Conservation (phyloP, 441 rosid species). For the Euphorbia celastroides region DNA sequence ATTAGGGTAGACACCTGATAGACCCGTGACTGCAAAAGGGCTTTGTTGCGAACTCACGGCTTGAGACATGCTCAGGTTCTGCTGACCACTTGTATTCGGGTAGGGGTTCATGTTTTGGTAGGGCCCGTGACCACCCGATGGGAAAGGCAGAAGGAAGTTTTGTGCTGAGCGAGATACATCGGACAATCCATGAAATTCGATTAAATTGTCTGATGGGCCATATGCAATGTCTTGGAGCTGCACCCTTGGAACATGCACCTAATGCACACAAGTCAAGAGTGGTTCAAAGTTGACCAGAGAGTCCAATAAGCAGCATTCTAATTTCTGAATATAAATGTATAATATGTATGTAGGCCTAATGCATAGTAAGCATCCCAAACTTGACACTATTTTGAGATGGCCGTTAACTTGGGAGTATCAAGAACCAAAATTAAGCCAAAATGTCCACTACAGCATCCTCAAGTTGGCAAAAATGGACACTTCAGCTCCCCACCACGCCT, state of each 20-base stretch:
- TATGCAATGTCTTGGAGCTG: conserved; percentile 29
- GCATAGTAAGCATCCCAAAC: too few species aligned
- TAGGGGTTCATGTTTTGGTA: conserved; percentile 19
- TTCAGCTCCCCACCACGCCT: too few species aligned
- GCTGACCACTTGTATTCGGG: conserved; percentile 11
- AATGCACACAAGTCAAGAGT: conserved; percentile 11
- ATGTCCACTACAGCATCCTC: too few species aligned
- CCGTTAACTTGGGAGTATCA: too few species aligned
- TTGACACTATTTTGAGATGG: too few species aligned
- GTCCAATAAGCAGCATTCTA: background rate
- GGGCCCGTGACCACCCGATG: conserved; percentile 19
- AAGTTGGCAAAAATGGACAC: too few species aligned
- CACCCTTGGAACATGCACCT: conserved; percentile 33
- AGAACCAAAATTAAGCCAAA: too few species aligned
- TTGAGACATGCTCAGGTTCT: conserved; percentile 17
- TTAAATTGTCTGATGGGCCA: conserved; percentile 23
- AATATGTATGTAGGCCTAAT: too few species aligned
- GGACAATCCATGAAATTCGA: conserved; percentile 23
- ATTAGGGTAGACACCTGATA: conserved; percentile 22
- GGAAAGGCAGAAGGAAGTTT: conserved; percentile 20
- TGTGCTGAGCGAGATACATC: conserved; percentile 25
- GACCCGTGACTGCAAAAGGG: conserved; percentile 14
- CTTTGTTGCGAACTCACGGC: conserved; percentile 22
- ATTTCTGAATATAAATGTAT: background rate
- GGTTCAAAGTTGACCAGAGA: background rate